A percentile compares a stretch with the other conserved stretches of the same genome.
These are phyloP conservation scores for Polyporus tsugae DNA, from an alignment of 1,284 basidiomycete species.

Conservation along the genomic window DNA sequence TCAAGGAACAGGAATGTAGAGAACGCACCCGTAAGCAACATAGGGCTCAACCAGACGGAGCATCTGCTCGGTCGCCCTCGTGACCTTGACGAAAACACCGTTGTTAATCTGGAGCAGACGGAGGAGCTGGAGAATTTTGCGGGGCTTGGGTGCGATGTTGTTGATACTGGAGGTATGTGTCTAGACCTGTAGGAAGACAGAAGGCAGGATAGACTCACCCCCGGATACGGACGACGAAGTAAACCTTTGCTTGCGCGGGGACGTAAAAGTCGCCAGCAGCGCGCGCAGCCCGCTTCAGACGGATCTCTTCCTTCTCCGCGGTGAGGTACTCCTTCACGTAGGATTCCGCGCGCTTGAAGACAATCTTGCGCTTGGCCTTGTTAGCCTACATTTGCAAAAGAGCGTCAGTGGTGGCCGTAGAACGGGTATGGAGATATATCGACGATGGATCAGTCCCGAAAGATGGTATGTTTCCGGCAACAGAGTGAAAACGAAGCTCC, in stretches of 20 bases:
- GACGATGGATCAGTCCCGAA: constrained; percentile 84
- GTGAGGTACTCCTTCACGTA: constrained; percentile 97
- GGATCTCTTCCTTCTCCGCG: constrained; percentile 97
- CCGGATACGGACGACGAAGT: constrained; percentile 97
- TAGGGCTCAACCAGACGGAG: constrained; percentile 97
- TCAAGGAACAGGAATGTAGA: neutral
- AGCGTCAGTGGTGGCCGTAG: constrained; percentile 40
- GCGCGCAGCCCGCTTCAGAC: constrained; percentile 93
- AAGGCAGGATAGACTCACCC: constrained; percentile 64
- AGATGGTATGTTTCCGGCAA: constrained; percentile 94
- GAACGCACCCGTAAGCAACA: constrained; percentile 89
- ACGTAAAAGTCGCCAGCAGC: constrained; percentile 97
- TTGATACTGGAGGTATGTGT: constrained; percentile 80
- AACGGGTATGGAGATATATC: constrained; percentile 1
- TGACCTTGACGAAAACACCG: constrained; percentile 98
- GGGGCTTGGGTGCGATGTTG: constrained; percentile 98
- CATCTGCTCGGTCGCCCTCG: constrained; percentile 97
- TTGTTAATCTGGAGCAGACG: constrained; percentile 99
- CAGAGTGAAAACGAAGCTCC: constrained; percentile 61
- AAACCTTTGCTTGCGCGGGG: constrained; percentile 95
- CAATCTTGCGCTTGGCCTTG: constrained; percentile 93
- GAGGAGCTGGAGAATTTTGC: constrained; percentile 98
- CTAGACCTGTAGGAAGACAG: neutral
- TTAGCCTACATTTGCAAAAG: constrained; percentile 63
- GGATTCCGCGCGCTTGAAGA: constrained; percentile 99